phyloP scores from a whole-genome alignment of 768 basidiomycete species.

The Boletus eberwhitei region DNA sequence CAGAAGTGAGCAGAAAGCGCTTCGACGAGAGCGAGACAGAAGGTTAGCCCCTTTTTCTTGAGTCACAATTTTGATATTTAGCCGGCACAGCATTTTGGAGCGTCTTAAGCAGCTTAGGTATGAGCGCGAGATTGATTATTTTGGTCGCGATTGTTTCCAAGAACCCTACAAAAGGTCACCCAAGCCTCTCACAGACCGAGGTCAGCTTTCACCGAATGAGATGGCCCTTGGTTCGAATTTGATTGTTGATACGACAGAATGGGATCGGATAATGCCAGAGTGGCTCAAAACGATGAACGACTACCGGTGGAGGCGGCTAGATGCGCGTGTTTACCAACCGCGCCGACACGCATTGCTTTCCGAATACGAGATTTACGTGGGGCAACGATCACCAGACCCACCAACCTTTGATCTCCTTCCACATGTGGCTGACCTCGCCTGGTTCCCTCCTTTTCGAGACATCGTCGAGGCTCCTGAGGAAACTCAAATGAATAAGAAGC shows the following conservation, averaged over 20 bases:
- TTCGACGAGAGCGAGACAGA: background rate
- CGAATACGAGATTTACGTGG: background rate
- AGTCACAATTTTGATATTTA: background rate
- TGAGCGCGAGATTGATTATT: background rate
- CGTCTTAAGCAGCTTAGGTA: background rate
- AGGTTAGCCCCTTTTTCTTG: background rate
- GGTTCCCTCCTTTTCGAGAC: conserved; percentile 1
- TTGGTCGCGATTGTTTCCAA: background rate
- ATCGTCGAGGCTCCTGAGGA: conserved; percentile 2
- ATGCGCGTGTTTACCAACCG: background rate
- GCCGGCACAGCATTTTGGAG: background rate
- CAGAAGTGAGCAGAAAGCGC: background rate
- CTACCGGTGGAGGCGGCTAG: background rate
- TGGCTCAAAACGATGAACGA: background rate
- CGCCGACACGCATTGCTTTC: background rate
- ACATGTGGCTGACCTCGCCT: conserved; percentile 2
- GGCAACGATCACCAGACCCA: background rate
- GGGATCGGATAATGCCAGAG: background rate
- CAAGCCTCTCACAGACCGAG: background rate
- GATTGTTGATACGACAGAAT: background rate
- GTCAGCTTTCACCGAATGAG: background rate
- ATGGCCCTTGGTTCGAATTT: background rate
- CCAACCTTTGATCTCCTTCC: background rate
- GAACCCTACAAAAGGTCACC: background rate
- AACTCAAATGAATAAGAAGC: background rate